These are phyloP conservation scores for Delonix regia DNA, from an alignment of 306 rosid genomes.

Conservation along the genomic window DNA sequence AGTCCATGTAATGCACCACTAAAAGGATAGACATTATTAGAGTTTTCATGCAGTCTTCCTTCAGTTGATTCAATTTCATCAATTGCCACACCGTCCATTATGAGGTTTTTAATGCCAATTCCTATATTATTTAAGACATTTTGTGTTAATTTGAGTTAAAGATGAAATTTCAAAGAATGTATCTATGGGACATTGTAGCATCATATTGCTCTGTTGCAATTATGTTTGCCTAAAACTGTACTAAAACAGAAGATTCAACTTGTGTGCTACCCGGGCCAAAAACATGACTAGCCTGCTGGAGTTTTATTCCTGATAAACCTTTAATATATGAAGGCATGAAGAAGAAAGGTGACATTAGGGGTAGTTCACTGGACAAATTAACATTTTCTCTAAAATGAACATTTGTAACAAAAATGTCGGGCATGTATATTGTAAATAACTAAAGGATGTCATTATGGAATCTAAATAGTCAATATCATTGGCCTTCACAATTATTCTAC, in stretches of 20 bases:
- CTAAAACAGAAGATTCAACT: conserved; percentile 35
- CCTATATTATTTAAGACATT: conserved; percentile 36
- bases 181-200: conserved; percentile 23
- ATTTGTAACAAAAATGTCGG: conserved; percentile 47
- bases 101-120: conserved; percentile 32
- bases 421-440: conserved; percentile 52
- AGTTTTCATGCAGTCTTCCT: conserved; percentile 47
- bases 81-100: conserved; percentile 36
- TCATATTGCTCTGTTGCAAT: conserved; percentile 34
- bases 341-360: conserved; percentile 42
- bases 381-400: conserved; percentile 30
- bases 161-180: conserved; percentile 35
- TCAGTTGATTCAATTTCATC: conserved; percentile 40
- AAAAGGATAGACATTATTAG: conserved; percentile 39
- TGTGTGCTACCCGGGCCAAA: conserved; percentile 42
- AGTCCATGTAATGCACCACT: conserved; percentile 40
- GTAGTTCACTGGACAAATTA: conserved; percentile 40
- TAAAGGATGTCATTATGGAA: conserved; percentile 48
- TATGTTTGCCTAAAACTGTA: conserved; percentile 37
- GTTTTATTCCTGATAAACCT: conserved; percentile 39
- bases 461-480: conserved; percentile 53
- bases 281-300: conserved; percentile 34
- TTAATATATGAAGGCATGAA: conserved; percentile 38
- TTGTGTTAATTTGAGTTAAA: conserved; percentile 29
- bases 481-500: conserved; percentile 46